phyloP scores from a whole-genome alignment of 768 basidiomycete genomes.

The Paxillus rubicundulus region DNA sequence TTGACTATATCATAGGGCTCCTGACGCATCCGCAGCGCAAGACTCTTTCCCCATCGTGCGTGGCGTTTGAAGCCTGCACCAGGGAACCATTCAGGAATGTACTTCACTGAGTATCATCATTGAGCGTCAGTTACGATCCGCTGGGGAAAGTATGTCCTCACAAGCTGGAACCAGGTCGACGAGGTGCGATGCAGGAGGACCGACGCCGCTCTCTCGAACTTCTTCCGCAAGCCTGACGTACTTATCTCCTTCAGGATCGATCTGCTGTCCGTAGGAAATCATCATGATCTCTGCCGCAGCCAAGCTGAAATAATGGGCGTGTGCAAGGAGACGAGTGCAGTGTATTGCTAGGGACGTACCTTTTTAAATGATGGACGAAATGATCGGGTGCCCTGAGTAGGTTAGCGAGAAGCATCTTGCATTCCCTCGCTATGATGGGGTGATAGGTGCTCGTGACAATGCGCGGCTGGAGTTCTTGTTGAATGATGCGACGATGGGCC shows the following conservation, averaged over 20 bases:
- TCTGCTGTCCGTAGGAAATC: slow-evolving; percentile 38
- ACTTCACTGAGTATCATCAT: slow-evolving; percentile 8
- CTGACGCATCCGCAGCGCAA: slow-evolving; percentile 13
- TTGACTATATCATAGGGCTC: background rate
- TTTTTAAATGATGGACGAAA: background rate
- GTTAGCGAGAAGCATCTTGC: background rate
- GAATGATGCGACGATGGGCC: too few species aligned
- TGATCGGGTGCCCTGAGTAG: background rate
- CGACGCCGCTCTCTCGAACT: slow-evolving; percentile 9
- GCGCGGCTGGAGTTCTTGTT: too few species aligned
- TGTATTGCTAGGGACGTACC: too few species aligned
- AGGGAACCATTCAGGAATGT: slow-evolving; percentile 26
- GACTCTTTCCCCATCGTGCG: slow-evolving; percentile 33
- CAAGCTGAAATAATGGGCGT: too few species aligned
- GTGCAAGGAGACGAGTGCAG: too few species aligned
- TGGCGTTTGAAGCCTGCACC: slow-evolving; percentile 30
- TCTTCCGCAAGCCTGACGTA: slow-evolving; percentile 29
- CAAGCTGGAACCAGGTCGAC: slow-evolving; percentile 10
- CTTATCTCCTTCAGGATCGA: slow-evolving; percentile 31
- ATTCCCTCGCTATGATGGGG: background rate
- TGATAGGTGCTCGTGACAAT: background rate
- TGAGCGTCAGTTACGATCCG: background rate
- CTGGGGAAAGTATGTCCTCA: background rate
- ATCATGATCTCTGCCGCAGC: slow-evolving; percentile 19
- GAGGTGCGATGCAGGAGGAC: background rate